Conservation (phyloP, 768 basidiomycete species). For the Boletus rufocinnamomeus region DNA sequence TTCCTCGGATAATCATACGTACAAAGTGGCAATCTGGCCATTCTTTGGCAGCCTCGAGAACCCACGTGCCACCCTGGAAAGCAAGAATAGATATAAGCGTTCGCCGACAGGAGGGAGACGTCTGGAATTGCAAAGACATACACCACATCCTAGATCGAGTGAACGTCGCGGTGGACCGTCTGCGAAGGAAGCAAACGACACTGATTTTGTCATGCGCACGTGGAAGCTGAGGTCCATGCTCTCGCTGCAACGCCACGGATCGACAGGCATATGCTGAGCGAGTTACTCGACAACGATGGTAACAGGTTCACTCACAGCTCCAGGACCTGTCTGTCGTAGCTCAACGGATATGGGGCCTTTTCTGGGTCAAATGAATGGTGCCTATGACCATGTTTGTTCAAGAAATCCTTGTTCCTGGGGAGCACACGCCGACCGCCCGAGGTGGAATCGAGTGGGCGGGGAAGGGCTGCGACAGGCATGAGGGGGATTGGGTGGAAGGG, state of each 20-base stretch:
- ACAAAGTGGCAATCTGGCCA: slow-evolving; percentile 71
- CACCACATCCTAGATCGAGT: slow-evolving; percentile 75
- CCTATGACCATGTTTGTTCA: slow-evolving; percentile 58
- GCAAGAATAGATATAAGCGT: slow-evolving; percentile 1
- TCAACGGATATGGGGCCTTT: slow-evolving; percentile 79
- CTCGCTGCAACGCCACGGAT: slow-evolving; percentile 41
- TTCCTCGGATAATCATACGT: slow-evolving; percentile 28
- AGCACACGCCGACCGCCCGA: slow-evolving; percentile 35
- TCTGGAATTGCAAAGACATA: slow-evolving; percentile 36
- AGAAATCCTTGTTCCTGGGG: slow-evolving; percentile 54
- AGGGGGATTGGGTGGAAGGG: slow-evolving; percentile 22
- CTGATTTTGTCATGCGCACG: slow-evolving; percentile 51
- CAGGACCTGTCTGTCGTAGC: slow-evolving; percentile 65
- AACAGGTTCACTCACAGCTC: slow-evolving; percentile 56
- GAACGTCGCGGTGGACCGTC: slow-evolving; percentile 52
- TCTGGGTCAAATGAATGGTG: slow-evolving; percentile 71
- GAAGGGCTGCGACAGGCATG: slow-evolving; percentile 22
- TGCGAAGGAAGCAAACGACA: slow-evolving; percentile 59
- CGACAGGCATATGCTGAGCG: slow-evolving; percentile 6
- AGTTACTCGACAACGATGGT: background rate
- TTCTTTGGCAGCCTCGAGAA: slow-evolving; percentile 69
- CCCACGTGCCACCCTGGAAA: slow-evolving; percentile 64
- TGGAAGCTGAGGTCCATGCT: slow-evolving; percentile 53
- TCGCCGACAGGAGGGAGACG: background rate
- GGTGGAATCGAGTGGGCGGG: slow-evolving; percentile 22